Conservation (phyloP, 108 stramenopile species). For the Asterionellopsis glacialis region DNA sequence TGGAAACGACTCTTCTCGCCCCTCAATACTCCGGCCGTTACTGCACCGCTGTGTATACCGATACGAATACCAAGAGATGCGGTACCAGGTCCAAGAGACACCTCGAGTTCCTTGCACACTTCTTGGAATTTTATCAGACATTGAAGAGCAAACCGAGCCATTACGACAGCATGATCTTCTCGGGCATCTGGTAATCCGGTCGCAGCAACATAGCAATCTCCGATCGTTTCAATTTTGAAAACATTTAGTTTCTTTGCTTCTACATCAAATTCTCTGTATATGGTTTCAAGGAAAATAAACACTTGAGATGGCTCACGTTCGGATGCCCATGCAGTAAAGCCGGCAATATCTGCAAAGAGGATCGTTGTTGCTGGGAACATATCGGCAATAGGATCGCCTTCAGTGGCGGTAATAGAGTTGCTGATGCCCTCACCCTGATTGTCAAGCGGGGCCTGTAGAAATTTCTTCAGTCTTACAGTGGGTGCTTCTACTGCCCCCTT, state of each 20-base stretch:
- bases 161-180: constrained; percentile 19
- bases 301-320: constrained; percentile 31
- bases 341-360: constrained; percentile 19
- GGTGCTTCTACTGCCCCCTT: no score
- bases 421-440: no score
- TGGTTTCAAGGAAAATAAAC: constrained; percentile 34
- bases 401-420: no score
- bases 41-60: constrained; percentile 53
- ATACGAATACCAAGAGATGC: constrained; percentile 43
- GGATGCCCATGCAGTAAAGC: constrained; percentile 27
- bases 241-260: constrained; percentile 23
- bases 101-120: constrained; percentile 17
- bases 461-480: no score
- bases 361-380: constrained; percentile 33
- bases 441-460: no score
- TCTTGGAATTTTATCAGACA: constrained; percentile 19
- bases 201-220: constrained; percentile 40
- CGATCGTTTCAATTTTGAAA: constrained; percentile 54
- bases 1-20: constrained; percentile 52
- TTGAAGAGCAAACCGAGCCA: constrained; percentile 27
- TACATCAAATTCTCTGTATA: constrained; percentile 39
- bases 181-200: constrained; percentile 24
- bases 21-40: constrained; percentile 54
- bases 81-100: constrained; percentile 37
- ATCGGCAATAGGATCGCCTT: constrained; percentile 38